Evolutionary conservation across 371 early-diverging fungal species (phyloP).

Genomic region (Conidiobolus coronatus): DNA sequence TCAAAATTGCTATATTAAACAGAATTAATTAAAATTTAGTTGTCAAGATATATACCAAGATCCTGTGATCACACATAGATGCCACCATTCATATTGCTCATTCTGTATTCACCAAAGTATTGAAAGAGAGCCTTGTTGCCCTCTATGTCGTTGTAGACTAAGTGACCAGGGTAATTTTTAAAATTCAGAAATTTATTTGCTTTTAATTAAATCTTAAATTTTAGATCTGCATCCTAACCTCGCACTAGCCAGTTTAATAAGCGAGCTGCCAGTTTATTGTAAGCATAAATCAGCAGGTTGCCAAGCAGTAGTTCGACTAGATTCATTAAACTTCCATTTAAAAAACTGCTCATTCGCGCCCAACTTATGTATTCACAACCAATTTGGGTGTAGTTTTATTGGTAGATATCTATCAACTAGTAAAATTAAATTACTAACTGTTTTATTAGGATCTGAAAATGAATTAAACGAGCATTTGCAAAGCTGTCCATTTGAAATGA

Average conservation of each 20-base stretch:
- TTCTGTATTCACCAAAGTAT: conserved; percentile 20
- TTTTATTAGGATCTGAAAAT: neutral
- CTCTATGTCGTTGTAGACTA: conserved; percentile 22
- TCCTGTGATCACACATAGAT: conserved; percentile 25
- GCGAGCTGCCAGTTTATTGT: conserved; percentile 26
- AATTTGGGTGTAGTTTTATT: conserved; percentile 22
- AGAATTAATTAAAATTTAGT: conserved; percentile 8
- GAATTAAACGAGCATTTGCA: neutral
- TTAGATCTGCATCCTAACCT: conserved; percentile 34
- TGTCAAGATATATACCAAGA: conserved; percentile 28
- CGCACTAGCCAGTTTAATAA: conserved; percentile 21
- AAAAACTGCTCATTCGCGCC: conserved; percentile 19
- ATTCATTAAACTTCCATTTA: conserved; percentile 16
- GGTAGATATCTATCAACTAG: conserved; percentile 7
- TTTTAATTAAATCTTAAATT: too few species aligned
- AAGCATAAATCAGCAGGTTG: conserved; percentile 21
- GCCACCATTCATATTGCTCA: conserved; percentile 33
- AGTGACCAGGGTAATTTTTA: conserved; percentile 13
- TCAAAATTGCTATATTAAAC: too few species aligned
- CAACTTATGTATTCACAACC: conserved; percentile 13
- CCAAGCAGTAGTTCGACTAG: conserved; percentile 14
- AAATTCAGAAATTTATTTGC: neutral
- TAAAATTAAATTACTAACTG: too few species aligned
- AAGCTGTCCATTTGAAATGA: neutral
- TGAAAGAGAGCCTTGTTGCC: conserved; percentile 24